These are phyloP conservation scores for Fusarium nematophilum DNA, from an alignment of 2,329 filamentous ascomycete species.

Conservation along the genomic window DNA sequence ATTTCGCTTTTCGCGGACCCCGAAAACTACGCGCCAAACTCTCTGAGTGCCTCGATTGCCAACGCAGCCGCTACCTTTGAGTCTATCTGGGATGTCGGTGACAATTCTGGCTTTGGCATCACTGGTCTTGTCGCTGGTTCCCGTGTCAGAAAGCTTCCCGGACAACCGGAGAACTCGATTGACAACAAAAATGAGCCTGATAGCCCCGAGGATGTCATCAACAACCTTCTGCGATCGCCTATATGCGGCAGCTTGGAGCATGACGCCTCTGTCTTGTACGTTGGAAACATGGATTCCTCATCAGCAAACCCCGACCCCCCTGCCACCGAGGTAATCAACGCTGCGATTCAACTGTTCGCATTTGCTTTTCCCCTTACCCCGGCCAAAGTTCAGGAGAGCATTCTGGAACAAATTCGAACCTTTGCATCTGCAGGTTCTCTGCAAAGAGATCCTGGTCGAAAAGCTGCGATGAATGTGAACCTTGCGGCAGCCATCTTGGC, in stretches of 20 bases:
- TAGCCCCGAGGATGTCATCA: conserved; percentile 73
- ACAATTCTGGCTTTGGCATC: conserved; percentile 95
- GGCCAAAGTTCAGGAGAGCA: conserved; percentile 93
- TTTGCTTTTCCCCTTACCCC: conserved; percentile 90
- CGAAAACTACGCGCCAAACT: conserved; percentile 85
- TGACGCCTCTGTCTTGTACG: conserved; percentile 85
- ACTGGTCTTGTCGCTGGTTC: conserved; percentile 86
- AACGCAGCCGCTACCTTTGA: conserved; percentile 91
- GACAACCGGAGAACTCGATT: conserved; percentile 68
- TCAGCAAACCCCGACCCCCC: conserved; percentile 76
- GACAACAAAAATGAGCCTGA: conserved; percentile 62
- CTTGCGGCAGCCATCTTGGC: conserved; percentile 83
- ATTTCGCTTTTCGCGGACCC: conserved; percentile 94
- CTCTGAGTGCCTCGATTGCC: conserved; percentile 90
- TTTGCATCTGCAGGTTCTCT: conserved; percentile 85
- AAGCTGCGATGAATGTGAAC: conserved; percentile 91
- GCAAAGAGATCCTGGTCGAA: conserved; percentile 87
- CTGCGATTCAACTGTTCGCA: conserved; percentile 92
- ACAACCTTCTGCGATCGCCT: conserved; percentile 72
- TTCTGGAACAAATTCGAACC: conserved; percentile 91
- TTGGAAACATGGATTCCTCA: conserved; percentile 59
- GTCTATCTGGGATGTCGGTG: conserved; percentile 92
- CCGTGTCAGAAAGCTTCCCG: conserved; percentile 75
- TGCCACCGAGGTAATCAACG: conserved; percentile 92
- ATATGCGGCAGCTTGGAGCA: conserved; percentile 89